Base-by-base conservation (phyloP, 2,329 filamentous ascomycete genomes). In the Zymoseptoria tritici region DNA sequence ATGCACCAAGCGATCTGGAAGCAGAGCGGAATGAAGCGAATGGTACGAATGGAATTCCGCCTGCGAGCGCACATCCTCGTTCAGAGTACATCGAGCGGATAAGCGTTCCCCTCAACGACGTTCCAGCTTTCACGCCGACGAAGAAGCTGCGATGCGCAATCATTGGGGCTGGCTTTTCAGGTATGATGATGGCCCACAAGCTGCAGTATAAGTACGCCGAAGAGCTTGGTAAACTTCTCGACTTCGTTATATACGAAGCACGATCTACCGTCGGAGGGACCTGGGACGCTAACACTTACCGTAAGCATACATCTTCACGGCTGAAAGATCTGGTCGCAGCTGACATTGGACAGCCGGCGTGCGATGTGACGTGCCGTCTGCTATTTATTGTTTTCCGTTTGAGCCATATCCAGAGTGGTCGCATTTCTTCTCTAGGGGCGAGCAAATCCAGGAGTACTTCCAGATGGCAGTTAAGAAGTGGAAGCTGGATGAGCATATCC, bases 401-500 rank as follows among this genome's bases (percentile, higher is more conserved):
- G 68, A 68, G 26, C 67, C 68, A 9, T 67, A 68, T 46, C 64
- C 62, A 4, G 64, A 68, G 29, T 70, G 67, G 66, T 64, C 60
- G 8, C 49, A 63, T 5, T 75, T 76, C 49, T 79, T 77, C 56
- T 73, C 74, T 5, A 68, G 67, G 4, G 75, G 75, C 1, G 62
- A 66, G 5, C 77, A 78, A 62, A 79, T 79, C 29, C 68, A 71
- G 8, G 71, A 74, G 6, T 79, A 79, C 60, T 74, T 78, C 67
- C 67, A 75, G 55, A 58, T 64, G 1, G 71, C 71, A 4, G 74
- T 74, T 3, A 71, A 66, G 49, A 78, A 78, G 64, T 75, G 74
- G 60, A 69, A 72, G 21, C 70, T 77, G 0, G 74, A 75, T 52
- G 66, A 72, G 8, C 70, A 76, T 51, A 62, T 79, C 11, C 71